These are phyloP conservation scores for Botrytis deweyae DNA, from an alignment of 2,329 filamentous ascomycete genomes.

Conservation along the genomic window DNA sequence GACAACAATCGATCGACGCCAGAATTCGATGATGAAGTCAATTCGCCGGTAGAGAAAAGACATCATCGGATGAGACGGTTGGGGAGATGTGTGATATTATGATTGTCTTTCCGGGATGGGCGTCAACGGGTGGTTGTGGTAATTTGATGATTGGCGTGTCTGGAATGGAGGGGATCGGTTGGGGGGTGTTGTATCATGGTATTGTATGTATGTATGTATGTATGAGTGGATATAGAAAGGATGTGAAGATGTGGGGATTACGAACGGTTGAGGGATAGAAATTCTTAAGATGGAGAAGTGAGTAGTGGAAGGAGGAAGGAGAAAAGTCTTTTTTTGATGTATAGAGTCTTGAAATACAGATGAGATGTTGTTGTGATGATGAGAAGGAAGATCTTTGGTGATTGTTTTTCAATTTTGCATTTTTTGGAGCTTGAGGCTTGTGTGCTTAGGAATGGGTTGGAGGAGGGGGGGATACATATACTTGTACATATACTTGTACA, in stretches of 20 bases:
- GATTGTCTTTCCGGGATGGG: neutral
- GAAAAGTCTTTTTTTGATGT: neutral
- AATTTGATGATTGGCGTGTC: slow-evolving; percentile 4
- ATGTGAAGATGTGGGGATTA: neutral
- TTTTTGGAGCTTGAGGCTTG: neutral
- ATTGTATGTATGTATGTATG: neutral
- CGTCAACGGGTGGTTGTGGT: neutral
- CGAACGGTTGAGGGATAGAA: neutral
- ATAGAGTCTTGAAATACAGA: neutral
- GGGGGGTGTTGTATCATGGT: neutral
- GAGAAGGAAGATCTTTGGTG: neutral
- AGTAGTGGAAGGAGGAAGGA: neutral
- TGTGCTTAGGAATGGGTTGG: neutral
- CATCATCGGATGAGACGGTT: slow-evolving; percentile 14
- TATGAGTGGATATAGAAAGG: neutral
- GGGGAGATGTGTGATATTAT: slow-evolving; percentile 22
- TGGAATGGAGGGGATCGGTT: neutral
- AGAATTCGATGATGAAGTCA: slow-evolving; percentile 16
- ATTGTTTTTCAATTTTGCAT: neutral
- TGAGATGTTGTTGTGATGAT: neutral
- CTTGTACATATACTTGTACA: neutral
- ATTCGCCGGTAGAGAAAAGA: slow-evolving; percentile 17
- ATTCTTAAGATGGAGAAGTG: neutral
- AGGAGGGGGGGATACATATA: neutral
- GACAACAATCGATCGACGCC: slow-evolving; percentile 42